Evolutionary conservation across 495 filamentous ascomycete species (phyloP).

Genomic region (Penicillium coffeae): DNA sequence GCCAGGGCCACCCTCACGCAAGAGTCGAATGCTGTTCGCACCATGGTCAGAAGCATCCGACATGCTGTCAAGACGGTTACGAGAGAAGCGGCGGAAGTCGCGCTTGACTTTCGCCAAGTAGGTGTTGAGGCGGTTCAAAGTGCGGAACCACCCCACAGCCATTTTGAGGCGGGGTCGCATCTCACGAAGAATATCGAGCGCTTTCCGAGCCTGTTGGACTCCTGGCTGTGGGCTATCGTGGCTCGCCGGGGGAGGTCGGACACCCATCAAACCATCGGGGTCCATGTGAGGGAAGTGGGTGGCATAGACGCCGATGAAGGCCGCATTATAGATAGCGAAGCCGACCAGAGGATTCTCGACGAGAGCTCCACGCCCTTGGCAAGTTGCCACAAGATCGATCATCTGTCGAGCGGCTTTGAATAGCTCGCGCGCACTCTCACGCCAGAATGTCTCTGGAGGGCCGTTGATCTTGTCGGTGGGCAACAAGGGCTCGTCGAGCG

Average conservation of each 20-base stretch:
- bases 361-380: slow-evolving; percentile 63
- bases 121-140: slow-evolving; percentile 62
- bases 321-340: slow-evolving; percentile 80
- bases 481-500: slow-evolving; percentile 68
- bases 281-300: slow-evolving; percentile 79
- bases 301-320: slow-evolving; percentile 66
- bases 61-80: slow-evolving; percentile 32
- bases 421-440: slow-evolving; percentile 66
- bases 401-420: slow-evolving; percentile 71
- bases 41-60: slow-evolving; percentile 33
- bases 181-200: slow-evolving; percentile 52
- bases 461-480: slow-evolving; percentile 46
- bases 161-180: slow-evolving; percentile 67
- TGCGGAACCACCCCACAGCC: slow-evolving; percentile 66
- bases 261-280: slow-evolving; percentile 53
- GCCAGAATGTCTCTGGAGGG: slow-evolving; percentile 63
- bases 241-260: slow-evolving; percentile 18
- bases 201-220: slow-evolving; percentile 44
- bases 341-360: slow-evolving; percentile 78
- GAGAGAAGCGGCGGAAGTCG: slow-evolving; percentile 53
- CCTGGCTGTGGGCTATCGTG: slow-evolving; percentile 29
- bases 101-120: slow-evolving; percentile 64
- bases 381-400: slow-evolving; percentile 70
- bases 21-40: slow-evolving; percentile 37
- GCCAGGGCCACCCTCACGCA: slow-evolving; percentile 51